These are phyloP conservation scores for Coccomyxa subellipsoidea DNA, from an alignment of 163 green algal species.

Conservation along the genomic window DNA sequence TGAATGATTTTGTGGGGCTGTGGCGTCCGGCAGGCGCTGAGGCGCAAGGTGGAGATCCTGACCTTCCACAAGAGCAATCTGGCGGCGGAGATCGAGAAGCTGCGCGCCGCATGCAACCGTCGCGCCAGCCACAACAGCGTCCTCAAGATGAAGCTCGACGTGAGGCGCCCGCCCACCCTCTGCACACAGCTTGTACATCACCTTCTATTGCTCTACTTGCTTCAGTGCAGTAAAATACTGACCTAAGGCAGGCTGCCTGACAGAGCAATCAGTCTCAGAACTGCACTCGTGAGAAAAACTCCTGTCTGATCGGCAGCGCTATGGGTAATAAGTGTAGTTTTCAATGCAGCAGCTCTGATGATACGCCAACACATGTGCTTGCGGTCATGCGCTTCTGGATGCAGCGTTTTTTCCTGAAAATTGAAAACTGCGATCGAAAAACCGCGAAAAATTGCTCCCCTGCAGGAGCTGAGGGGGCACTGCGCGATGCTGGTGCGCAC, in stretches of 20 bases:
- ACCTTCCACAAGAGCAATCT: not conserved
- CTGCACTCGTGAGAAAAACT: too few species aligned
- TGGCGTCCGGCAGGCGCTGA: not conserved
- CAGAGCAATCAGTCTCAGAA: too few species aligned
- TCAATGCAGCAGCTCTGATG: too few species aligned
- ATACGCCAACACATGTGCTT: too few species aligned
- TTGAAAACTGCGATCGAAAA: too few species aligned
- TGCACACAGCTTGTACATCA: not conserved
- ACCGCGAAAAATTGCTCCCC: too few species aligned
- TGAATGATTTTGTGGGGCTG: not conserved
- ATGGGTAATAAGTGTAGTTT: too few species aligned
- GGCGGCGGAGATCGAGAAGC: not conserved
- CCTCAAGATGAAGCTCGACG: not conserved
- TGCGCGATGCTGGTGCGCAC: not conserved
- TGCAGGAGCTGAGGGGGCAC: not conserved
- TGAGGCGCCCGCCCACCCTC: not conserved
- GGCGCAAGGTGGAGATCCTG: not conserved
- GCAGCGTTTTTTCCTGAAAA: too few species aligned
- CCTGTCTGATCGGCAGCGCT: too few species aligned
- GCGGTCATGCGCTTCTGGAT: too few species aligned
- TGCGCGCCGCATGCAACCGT: conserved; percentile 1
- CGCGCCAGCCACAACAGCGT: not conserved
- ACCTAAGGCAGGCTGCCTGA: too few species aligned
- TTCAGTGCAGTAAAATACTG: too few species aligned
- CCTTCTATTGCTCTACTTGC: not conserved